phyloP scores from a whole-genome alignment of 1,284 basidiomycete species.

The Melampsora larici-populina region DNA sequence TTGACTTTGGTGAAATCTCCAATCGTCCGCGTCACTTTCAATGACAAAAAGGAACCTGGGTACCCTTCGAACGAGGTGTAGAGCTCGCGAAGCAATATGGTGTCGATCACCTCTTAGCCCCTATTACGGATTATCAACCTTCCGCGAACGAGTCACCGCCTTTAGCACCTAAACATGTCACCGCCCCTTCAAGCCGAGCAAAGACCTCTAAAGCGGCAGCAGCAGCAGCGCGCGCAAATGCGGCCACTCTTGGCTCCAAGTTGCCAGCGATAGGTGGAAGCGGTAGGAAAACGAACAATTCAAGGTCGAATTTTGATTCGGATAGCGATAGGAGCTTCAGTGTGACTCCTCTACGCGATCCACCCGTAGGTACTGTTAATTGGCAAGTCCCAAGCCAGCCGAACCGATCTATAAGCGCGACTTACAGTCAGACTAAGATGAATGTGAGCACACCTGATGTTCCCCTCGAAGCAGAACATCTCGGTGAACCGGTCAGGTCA shows the following conservation, averaged over 20 bases:
- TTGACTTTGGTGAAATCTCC: conserved; percentile 9
- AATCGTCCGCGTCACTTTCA: background rate
- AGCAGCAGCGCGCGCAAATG: conserved; percentile 15
- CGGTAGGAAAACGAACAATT: conserved; percentile 37
- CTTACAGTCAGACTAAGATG: conserved; percentile 21
- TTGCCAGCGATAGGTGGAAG: conserved; percentile 10
- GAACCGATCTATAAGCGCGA: conserved; percentile 24
- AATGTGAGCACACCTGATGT: conserved; percentile 24
- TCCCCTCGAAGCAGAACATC: conserved; percentile 11
- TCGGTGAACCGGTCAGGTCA: background rate
- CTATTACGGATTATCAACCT: conserved; percentile 92
- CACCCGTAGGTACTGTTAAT: conserved; percentile 11
- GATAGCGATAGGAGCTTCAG: conserved; percentile 14
- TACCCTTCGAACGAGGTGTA: conserved; percentile 87
- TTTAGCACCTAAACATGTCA: conserved; percentile 90
- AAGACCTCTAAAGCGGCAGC: conserved; percentile 57
- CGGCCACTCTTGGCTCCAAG: conserved; percentile 4
- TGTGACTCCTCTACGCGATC: conserved; percentile 11
- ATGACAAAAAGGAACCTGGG: conserved; percentile 80
- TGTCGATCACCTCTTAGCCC: conserved; percentile 79
- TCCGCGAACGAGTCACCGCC: conserved; percentile 83
- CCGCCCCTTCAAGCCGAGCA: conserved; percentile 62
- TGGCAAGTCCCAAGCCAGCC: conserved; percentile 27
- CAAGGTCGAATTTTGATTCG: conserved; percentile 38
- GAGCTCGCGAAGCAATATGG: conserved; percentile 87